Evolutionary conservation across 2,329 filamentous ascomycete species (phyloP).

Genomic region (Colletotrichum liriopes): DNA sequence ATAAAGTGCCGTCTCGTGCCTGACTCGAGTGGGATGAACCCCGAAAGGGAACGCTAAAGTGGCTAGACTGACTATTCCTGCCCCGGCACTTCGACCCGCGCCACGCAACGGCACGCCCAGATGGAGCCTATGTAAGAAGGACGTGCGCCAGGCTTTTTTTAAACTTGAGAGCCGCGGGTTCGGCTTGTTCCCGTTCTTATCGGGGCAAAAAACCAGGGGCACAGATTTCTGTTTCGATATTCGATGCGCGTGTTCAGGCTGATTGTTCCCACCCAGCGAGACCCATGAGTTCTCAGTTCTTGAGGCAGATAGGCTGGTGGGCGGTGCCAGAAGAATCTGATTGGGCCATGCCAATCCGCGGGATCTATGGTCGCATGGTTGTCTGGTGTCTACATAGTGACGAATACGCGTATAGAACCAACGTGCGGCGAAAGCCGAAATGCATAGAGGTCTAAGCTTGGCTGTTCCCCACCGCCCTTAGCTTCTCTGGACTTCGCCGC

Average conservation of each 20-base stretch:
- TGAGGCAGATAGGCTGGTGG: neutral
- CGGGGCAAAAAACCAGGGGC: neutral
- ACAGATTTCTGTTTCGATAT: neutral
- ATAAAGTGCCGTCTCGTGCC: neutral
- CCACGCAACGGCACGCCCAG: slow-evolving; percentile 5
- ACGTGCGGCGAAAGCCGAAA: neutral
- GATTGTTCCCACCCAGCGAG: neutral
- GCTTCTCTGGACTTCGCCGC: neutral
- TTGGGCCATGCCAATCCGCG: neutral
- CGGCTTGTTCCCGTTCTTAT: neutral
- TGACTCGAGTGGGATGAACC: slow-evolving; percentile 28
- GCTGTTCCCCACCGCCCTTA: neutral
- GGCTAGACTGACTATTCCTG: slow-evolving; percentile 3
- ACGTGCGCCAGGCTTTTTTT: neutral
- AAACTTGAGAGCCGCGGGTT: slow-evolving; percentile 8
- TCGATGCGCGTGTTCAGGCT: slow-evolving; percentile 2
- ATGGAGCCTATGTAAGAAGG: neutral
- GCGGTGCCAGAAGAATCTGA: neutral
- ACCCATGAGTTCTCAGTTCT: slow-evolving; percentile 18
- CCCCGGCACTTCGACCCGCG: slow-evolving; percentile 13
- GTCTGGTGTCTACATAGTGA: slow-evolving; percentile 8
- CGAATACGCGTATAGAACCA: slow-evolving; percentile 36
- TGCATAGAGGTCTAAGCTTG: neutral
- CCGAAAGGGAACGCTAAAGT: neutral
- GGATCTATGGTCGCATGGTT: neutral